Base-by-base conservation (phyloP, 2,329 filamentous ascomycete genomes). In the Cyphellophora europaea region DNA sequence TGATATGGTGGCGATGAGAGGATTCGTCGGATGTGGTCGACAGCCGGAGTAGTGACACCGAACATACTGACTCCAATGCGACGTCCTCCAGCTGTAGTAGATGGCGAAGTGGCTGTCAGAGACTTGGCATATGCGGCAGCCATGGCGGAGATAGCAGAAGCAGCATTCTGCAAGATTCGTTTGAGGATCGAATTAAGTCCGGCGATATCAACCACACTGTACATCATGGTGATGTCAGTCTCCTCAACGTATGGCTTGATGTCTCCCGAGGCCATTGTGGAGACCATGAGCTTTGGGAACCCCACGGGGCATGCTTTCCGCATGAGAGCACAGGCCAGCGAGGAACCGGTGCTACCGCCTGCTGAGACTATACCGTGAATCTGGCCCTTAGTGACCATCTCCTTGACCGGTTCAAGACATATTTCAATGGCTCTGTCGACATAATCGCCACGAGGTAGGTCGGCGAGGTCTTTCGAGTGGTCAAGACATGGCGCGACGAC, bases 61-160 rank as follows among this genome's bases (percentile, higher is more conserved):
- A 83, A 84, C 79, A 84, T 84, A 2, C 79, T 82, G 15, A 83
- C 69, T 0, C 69, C 79, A 5, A 84, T 61, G 0, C 68, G 59
- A 36, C 65, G 69, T 46, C 64, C 66, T 6, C 42, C 13, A 29
- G 35, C 44, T 21, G 19, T 40, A 13, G 16, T 30, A 30, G 32
- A 14, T 13, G 19, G 21, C 12, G 41, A 34, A 4, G 36, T 19
- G 13, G 41, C 36, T 13, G 37, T 31, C 1, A 37, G 29, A 2
- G 19, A 28, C 15, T 41, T 15, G 4, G 41, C 48, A 38, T 73
- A 74, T 0, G 63, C 56, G 2, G 43, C 40, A 0, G 74, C 70
- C 66, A 80, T 79, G 0, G 69, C 78, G 0, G 59, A 59, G 23
- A 82, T 72, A 0, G 74, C 71, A 0, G 67, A 71, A 0, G 71